A percentile compares a stretch with the other conserved stretches of the same genome.
Evolutionary conservation across 1,284 basidiomycete genomes (phyloP).

Genomic region (Heterobasidion parviporum): DNA sequence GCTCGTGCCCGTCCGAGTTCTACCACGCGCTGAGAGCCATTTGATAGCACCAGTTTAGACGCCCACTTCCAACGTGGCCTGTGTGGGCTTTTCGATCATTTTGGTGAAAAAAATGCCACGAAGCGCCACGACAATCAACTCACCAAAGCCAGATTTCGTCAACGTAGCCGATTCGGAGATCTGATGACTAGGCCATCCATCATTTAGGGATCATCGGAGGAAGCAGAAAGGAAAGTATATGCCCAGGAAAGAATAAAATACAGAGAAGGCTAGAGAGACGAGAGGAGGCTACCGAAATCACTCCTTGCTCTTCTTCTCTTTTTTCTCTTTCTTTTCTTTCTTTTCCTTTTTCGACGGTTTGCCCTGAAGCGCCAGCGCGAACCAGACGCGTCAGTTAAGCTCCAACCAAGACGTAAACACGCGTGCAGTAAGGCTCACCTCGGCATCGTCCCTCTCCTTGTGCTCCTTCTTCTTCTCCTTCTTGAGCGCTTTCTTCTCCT

Average conservation of each 20-base stretch:
- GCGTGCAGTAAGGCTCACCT: conserved; percentile 20
- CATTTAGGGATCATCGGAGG: background rate
- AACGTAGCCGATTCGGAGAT: background rate
- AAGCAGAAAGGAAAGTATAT: background rate
- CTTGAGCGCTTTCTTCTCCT: conserved; percentile 78
- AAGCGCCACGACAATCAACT: background rate
- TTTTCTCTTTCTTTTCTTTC: conserved; percentile 29
- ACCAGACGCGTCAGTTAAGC: background rate
- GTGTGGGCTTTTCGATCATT: too few relatives aligned
- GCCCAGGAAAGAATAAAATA: background rate
- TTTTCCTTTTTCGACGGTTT: conserved; percentile 19
- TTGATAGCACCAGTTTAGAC: too few relatives aligned
- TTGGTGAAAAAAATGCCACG: too few relatives aligned
- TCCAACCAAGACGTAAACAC: background rate
- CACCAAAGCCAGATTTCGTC: background rate
- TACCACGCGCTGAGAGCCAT: too few relatives aligned
- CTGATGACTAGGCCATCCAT: too few relatives aligned
- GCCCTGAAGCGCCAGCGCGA: conserved; percentile 2
- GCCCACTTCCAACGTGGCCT: too few relatives aligned
- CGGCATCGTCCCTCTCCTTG: conserved; percentile 31
- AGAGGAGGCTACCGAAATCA: conserved; percentile 22
- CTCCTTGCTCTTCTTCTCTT: conserved; percentile 28
- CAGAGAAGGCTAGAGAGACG: conserved; percentile 1
- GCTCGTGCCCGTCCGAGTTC: too few relatives aligned
- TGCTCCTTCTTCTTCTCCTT: conserved; percentile 55